A percentile compares a stretch with the other conserved stretches of the same genome.
Conservation (phyloP, 2,329 filamentous ascomycete species). For the Botrytis porri region DNA sequence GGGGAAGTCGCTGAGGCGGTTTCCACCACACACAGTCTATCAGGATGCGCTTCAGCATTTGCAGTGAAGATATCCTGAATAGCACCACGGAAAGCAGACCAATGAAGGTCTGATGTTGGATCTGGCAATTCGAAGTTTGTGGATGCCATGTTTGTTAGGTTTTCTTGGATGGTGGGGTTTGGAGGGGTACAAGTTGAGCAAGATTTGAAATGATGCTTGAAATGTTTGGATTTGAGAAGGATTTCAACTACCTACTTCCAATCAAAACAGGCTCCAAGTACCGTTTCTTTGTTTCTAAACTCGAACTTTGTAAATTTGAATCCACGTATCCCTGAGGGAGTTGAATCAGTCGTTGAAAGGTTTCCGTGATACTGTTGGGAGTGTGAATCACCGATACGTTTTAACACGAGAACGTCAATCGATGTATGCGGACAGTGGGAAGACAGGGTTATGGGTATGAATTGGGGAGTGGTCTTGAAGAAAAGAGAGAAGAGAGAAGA, state of each 20-base stretch:
- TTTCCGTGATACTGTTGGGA: not conserved
- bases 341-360: not conserved
- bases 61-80: slow-evolving; percentile 58
- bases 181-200: slow-evolving; percentile 12
- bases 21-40: slow-evolving; percentile 65
- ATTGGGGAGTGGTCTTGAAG: not conserved
- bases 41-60: slow-evolving; percentile 61
- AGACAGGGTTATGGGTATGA: not conserved
- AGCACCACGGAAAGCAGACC: slow-evolving; percentile 56
- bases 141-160: slow-evolving; percentile 24
- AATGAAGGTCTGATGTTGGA: slow-evolving; percentile 56
- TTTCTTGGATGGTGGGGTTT: slow-evolving; percentile 11
- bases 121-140: slow-evolving; percentile 44
- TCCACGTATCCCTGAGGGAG: not conserved
- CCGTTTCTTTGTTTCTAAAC: not conserved
- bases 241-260: slow-evolving; percentile 17
- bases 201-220: slow-evolving; percentile 11
- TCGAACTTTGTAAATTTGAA: not conserved
- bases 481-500: not conserved
- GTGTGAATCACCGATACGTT: not conserved
- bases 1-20: slow-evolving; percentile 52
- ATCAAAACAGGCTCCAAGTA: slow-evolving; percentile 7
- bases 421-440: too few species aligned
- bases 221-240: slow-evolving; percentile 4
- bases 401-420: not conserved